Conservation (phyloP, 1,284 basidiomycete species). For the Austroboletus niveus region DNA sequence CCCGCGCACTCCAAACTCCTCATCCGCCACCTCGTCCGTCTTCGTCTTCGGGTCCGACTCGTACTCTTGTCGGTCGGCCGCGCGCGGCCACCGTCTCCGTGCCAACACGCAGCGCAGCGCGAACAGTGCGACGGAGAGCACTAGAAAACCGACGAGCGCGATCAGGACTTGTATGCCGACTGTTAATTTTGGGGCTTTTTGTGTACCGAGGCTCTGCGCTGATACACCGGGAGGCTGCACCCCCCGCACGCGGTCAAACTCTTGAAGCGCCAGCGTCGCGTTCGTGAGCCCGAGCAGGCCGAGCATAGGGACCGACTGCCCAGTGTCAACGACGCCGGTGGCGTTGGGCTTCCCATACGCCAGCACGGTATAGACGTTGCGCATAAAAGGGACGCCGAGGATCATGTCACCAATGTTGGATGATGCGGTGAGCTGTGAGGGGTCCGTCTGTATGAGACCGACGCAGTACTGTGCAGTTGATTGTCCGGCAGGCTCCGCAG, state of each 20-base stretch:
- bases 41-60: too few species aligned
- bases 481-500: conserved; percentile 38
- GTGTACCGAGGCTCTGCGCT: not conserved
- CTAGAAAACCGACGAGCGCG: conserved; percentile 55
- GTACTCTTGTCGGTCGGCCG: too few species aligned
- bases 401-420: conserved; percentile 57
- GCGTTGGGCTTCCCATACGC: conserved; percentile 51
- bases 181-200: conserved; percentile 38
- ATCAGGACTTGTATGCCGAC: conserved; percentile 63
- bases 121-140: conserved; percentile 52
- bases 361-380: conserved; percentile 72
- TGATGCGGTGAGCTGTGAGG: conserved; percentile 36
- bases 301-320: conserved; percentile 43
- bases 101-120: conserved; percentile 48
- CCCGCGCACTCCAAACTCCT: too few species aligned
- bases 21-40: too few species aligned
- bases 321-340: conserved; percentile 43
- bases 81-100: conserved; percentile 34
- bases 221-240: conserved; percentile 44
- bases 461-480: conserved; percentile 50
- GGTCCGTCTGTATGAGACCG: conserved; percentile 62
- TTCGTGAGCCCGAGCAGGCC: conserved; percentile 63
- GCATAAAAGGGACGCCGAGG: conserved; percentile 72
- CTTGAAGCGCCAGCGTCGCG: conserved; percentile 51
- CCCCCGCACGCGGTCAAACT: conserved; percentile 66